Percentiles rank a stretch among this genome's conserved stretches.
These are phyloP conservation scores for Penicillium italicum DNA, from an alignment of 2,329 filamentous ascomycete species.

Conservation along the genomic window DNA sequence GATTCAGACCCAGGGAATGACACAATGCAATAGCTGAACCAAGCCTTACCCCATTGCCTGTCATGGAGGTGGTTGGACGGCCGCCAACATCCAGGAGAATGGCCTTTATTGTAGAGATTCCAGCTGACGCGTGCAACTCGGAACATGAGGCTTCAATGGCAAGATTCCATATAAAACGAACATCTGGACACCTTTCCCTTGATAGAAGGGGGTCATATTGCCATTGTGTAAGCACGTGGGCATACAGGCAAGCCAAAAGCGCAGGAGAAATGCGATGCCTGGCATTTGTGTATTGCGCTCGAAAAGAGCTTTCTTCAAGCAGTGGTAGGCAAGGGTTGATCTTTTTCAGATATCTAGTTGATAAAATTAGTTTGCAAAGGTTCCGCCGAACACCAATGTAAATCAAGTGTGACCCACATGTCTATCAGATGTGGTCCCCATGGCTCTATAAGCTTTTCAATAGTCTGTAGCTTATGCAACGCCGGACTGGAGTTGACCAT, in stretches of 20 bases:
- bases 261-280: slow-evolving; percentile 51
- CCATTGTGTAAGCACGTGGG: slow-evolving; percentile 53
- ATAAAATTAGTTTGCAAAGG: background rate
- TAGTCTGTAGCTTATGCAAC: slow-evolving; percentile 31
- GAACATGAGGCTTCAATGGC: slow-evolving; percentile 54
- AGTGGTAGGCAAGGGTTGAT: slow-evolving; percentile 54
- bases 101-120: slow-evolving; percentile 53
- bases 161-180: slow-evolving; percentile 57
- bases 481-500: slow-evolving; percentile 3
- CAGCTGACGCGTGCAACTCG: slow-evolving; percentile 52
- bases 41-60: slow-evolving; percentile 52
- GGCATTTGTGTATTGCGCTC: slow-evolving; percentile 39
- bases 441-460: slow-evolving; percentile 49
- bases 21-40: slow-evolving; percentile 53
- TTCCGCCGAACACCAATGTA: background rate
- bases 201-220: slow-evolving; percentile 36
- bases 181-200: slow-evolving; percentile 46
- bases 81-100: slow-evolving; percentile 55
- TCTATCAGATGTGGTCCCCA: background rate
- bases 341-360: slow-evolving; percentile 48
- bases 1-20: slow-evolving; percentile 54
- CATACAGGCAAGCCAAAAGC: slow-evolving; percentile 52
- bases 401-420: background rate
- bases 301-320: slow-evolving; percentile 50
- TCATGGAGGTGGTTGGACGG: slow-evolving; percentile 53